phyloP scores from a whole-genome alignment of 2,329 filamentous ascomycete genomes.

The Sarocladium oryzae region DNA sequence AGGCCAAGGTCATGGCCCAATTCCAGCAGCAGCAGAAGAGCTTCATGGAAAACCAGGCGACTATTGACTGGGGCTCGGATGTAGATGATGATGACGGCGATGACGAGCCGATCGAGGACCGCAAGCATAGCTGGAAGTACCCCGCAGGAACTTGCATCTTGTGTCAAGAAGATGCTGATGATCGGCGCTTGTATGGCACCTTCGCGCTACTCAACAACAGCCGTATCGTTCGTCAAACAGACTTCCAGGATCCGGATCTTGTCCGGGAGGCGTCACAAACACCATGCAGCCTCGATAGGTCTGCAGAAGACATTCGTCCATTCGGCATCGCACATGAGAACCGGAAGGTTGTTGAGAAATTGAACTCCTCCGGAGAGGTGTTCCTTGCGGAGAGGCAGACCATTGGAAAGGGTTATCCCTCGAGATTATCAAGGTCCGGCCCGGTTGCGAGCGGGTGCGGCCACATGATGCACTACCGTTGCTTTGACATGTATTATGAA shows the following conservation, averaged over 20 bases:
- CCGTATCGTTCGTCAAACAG: slow-evolving; percentile 78
- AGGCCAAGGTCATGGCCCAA: slow-evolving; percentile 93
- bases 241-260: slow-evolving; percentile 74
- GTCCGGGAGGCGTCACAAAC: slow-evolving; percentile 75
- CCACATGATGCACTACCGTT: slow-evolving; percentile 97
- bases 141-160: slow-evolving; percentile 90
- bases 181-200: slow-evolving; percentile 82
- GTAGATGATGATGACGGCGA: slow-evolving; percentile 72
- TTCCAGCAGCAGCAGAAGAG: slow-evolving; percentile 97
- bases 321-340: slow-evolving; percentile 92
- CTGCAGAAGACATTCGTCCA: slow-evolving; percentile 74
- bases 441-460: slow-evolving; percentile 88
- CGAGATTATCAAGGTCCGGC: slow-evolving; percentile 58
- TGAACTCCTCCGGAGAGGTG: slow-evolving; percentile 64
- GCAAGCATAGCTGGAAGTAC: slow-evolving; percentile 71
- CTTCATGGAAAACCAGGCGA: slow-evolving; percentile 84
- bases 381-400: slow-evolving; percentile 71
- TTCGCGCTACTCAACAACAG: slow-evolving; percentile 88
- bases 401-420: slow-evolving; percentile 83
- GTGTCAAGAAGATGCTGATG: slow-evolving; percentile 93
- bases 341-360: slow-evolving; percentile 66
- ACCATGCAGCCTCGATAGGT: slow-evolving; percentile 75
- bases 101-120: slow-evolving; percentile 56
- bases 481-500: slow-evolving; percentile 86
- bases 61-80: slow-evolving; percentile 77